phyloP scores from a whole-genome alignment of 164 flowering plant genomes.

The Tetracentron sinense region DNA sequence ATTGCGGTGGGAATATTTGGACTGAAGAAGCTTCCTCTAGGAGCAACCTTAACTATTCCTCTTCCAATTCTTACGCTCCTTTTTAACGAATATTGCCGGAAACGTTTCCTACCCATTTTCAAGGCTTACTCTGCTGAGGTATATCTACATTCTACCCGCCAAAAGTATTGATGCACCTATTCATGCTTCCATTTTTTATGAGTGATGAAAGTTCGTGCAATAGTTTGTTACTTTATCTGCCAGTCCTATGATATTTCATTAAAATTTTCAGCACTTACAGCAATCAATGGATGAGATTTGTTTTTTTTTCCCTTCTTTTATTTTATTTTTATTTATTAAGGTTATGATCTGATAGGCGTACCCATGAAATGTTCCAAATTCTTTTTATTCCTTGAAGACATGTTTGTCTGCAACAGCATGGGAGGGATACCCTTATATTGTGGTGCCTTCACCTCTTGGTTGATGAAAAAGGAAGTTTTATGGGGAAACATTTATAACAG shows the following conservation, averaged over 20 bases:
- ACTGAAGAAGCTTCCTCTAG: conserved; percentile 77
- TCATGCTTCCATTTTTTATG: neutral
- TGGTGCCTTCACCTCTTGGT: no score
- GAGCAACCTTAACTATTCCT: conserved; percentile 66
- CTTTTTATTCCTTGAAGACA: no score
- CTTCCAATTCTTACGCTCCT: conserved; percentile 71
- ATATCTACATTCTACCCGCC: conserved; percentile 17
- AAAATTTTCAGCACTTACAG: neutral
- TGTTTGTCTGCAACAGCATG: no score
- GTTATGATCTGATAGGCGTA: no score
- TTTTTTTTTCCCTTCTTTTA: no score
- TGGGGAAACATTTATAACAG: no score
- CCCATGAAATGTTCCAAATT: no score
- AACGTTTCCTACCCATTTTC: conserved; percentile 78
- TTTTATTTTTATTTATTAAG: no score
- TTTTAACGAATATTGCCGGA: conserved; percentile 78
- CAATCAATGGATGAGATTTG: no score
- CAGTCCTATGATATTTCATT: neutral
- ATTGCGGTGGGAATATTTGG: conserved; percentile 90
- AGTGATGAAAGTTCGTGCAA: neutral
- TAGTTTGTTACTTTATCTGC: no score
- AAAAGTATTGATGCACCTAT: neutral
- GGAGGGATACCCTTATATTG: no score
- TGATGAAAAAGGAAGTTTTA: no score
- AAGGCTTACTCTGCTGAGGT: conserved; percentile 74